phyloP scores from a whole-genome alignment of 371 early-diverging fungal species.

The Ecytonucleospora hepatopenaei region DNA sequence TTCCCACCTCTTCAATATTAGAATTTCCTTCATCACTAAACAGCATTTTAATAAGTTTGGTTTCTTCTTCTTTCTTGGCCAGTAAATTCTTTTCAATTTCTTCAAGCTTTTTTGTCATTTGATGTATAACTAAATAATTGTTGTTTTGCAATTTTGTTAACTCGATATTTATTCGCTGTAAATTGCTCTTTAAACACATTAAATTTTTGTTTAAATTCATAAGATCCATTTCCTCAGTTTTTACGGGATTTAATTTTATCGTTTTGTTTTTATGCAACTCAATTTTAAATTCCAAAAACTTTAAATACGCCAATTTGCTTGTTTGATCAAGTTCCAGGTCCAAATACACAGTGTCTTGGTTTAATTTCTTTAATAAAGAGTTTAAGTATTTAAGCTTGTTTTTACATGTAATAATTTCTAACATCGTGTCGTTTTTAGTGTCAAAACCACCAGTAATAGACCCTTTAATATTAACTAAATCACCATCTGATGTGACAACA shows the following conservation, averaged over 20 bases:
- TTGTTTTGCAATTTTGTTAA: background rate
- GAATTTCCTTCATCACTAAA: conserved; percentile 19
- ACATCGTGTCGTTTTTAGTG: conserved; percentile 16
- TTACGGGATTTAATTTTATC: background rate
- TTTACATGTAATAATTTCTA: conserved; percentile 26
- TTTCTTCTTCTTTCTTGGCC: conserved; percentile 21
- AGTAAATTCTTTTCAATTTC: background rate
- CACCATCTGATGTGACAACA: conserved; percentile 52
- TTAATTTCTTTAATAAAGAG: conserved; percentile 1
- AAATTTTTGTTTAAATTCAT: conserved; percentile 3
- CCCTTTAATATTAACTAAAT: conserved; percentile 46
- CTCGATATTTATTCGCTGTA: background rate
- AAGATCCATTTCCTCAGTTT: conserved; percentile 13
- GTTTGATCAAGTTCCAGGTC: background rate
- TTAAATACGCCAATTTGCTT: background rate
- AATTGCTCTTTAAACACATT: conserved; percentile 1
- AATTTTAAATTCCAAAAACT: conserved; percentile 20
- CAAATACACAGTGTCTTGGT: conserved; percentile 1
- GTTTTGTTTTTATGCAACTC: conserved; percentile 4
- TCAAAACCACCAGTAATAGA: conserved; percentile 53
- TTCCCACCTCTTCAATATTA: conserved; percentile 19
- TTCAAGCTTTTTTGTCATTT: conserved; percentile 10
- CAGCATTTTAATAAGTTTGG: conserved; percentile 15
- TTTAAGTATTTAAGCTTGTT: conserved; percentile 15
- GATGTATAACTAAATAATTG: background rate